phyloP scores from a whole-genome alignment of 495 filamentous ascomycete species.

The Penicillium bialowiezense region DNA sequence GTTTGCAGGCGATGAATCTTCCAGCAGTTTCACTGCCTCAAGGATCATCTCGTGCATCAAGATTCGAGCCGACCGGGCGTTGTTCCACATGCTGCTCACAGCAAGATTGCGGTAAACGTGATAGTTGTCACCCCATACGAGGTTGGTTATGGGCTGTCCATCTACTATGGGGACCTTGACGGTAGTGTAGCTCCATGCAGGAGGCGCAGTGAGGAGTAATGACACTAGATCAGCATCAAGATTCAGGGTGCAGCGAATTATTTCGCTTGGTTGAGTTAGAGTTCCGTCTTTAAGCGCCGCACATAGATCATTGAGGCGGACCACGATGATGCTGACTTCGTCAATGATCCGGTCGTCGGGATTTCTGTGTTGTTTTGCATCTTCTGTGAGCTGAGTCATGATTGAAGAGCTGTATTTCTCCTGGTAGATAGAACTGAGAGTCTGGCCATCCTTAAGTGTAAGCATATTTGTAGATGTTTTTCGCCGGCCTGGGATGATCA shows the following conservation, averaged over 20 bases:
- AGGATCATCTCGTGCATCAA: constrained; percentile 34
- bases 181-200: neutral
- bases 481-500: too few species aligned
- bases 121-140: constrained; percentile 45
- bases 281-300: constrained; percentile 10
- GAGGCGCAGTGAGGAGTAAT: constrained; percentile 1
- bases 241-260: constrained; percentile 6
- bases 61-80: constrained; percentile 53
- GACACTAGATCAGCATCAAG: constrained; percentile 14
- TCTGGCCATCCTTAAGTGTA: too few species aligned
- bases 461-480: too few species aligned
- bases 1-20: neutral
- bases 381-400: constrained; percentile 1
- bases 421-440: constrained; percentile 7
- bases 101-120: constrained; percentile 53
- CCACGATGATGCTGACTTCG: constrained; percentile 2
- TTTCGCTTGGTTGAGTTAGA: constrained; percentile 9
- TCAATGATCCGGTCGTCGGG: constrained; percentile 8
- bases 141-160: neutral
- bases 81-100: constrained; percentile 55
- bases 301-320: constrained; percentile 5
- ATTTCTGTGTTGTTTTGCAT: constrained; percentile 7
- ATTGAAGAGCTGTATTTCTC: constrained; percentile 9
- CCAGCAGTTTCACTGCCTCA: constrained; percentile 1
- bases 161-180: too few species aligned